A percentile compares a stretch with the other conserved stretches of the same genome.
Evolutionary conservation across 1,284 basidiomycete species (phyloP).

Genomic region (Anthracocystis panici-leucophaei): DNA sequence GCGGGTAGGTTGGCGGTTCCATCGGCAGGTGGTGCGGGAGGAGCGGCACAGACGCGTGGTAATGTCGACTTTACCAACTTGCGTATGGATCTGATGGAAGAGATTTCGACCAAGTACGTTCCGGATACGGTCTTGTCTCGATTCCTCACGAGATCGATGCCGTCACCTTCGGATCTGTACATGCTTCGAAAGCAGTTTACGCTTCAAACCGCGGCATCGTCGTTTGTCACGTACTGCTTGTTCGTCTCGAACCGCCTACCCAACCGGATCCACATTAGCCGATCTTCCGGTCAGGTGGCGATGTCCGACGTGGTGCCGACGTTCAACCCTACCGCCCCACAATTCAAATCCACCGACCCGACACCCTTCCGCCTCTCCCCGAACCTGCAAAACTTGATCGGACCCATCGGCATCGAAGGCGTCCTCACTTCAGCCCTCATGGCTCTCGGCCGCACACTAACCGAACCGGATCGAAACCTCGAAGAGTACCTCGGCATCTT

Average conservation of each 20-base stretch:
- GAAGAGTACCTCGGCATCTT: slow-evolving; percentile 90
- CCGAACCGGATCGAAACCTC: slow-evolving; percentile 89
- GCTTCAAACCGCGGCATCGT: slow-evolving; percentile 84
- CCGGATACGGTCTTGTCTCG: slow-evolving; percentile 88
- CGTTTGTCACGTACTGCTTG: slow-evolving; percentile 92
- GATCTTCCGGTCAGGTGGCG: slow-evolving; percentile 72
- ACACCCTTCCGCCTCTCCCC: slow-evolving; percentile 98
- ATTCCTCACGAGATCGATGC: slow-evolving; percentile 92
- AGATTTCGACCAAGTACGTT: slow-evolving; percentile 87
- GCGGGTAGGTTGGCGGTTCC: not conserved
- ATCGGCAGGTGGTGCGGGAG: not conserved
- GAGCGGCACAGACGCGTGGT: slow-evolving; percentile 27
- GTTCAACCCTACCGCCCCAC: slow-evolving; percentile 75
- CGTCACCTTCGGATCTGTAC: slow-evolving; percentile 88
- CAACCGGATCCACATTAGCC: slow-evolving; percentile 86
- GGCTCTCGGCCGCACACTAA: slow-evolving; percentile 89
- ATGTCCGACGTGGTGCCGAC: slow-evolving; percentile 68
- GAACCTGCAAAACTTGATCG: slow-evolving; percentile 94
- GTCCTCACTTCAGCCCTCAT: slow-evolving; percentile 86
- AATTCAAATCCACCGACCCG: slow-evolving; percentile 83
- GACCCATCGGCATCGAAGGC: slow-evolving; percentile 89
- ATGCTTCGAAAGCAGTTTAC: slow-evolving; percentile 97
- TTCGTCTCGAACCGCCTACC: slow-evolving; percentile 87
- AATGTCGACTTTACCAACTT: slow-evolving; percentile 77
- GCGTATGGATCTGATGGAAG: slow-evolving; percentile 90